Conservation (phyloP, 106 monocot genomes). For the Dendrobium nobile region DNA sequence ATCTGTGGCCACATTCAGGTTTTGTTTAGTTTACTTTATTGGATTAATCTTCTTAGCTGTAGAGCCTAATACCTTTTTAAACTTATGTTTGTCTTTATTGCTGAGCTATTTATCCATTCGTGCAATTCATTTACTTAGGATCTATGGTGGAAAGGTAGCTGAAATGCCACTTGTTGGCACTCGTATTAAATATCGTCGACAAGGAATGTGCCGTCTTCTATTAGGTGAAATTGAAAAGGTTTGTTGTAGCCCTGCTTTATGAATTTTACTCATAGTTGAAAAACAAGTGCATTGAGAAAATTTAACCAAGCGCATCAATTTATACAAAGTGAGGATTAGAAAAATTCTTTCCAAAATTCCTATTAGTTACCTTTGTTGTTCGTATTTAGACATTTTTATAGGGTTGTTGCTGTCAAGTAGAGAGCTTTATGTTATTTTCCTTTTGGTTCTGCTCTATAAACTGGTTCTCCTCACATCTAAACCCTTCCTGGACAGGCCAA, state of each 20-base stretch:
- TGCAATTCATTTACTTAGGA: slow-evolving; percentile 22
- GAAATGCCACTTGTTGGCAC: slow-evolving; percentile 81
- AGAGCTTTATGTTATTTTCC: background rate
- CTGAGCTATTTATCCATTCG: background rate
- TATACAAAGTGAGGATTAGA: background rate
- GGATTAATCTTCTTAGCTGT: background rate
- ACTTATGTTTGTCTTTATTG: background rate
- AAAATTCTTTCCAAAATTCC: background rate
- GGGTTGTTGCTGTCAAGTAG: background rate
- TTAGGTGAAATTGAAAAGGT: slow-evolving; percentile 70
- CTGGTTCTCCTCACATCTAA: too few species aligned
- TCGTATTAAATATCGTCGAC: slow-evolving; percentile 40
- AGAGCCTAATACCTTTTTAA: background rate
- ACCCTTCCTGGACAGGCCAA: too few species aligned
- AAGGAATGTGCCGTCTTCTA: slow-evolving; percentile 75
- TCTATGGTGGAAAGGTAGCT: slow-evolving; percentile 57
- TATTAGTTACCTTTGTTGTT: background rate
- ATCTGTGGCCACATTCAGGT: slow-evolving; percentile 68
- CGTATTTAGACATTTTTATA: background rate
- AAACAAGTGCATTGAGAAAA: background rate
- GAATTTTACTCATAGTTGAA: background rate
- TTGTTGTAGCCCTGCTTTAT: background rate
- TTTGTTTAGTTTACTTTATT: background rate
- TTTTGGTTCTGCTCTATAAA: background rate
- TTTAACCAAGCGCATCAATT: background rate